A percentile compares a stretch with the other conserved stretches of the same genome.
phyloP scores from a whole-genome alignment of 768 basidiomycete species.

The Exidia glandulosa region DNA sequence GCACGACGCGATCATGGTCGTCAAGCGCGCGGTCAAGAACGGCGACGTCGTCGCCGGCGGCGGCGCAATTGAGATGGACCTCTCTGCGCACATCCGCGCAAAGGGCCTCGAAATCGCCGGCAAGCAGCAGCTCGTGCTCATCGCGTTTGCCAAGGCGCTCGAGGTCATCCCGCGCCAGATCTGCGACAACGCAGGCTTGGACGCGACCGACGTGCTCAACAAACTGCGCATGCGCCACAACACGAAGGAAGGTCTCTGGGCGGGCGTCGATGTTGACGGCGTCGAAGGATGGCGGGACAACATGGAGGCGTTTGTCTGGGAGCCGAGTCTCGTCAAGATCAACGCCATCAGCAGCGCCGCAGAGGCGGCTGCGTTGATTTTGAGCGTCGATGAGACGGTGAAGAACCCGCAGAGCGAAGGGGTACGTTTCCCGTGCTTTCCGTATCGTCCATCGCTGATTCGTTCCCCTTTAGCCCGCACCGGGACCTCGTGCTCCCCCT shows the following conservation, averaged over 20 bases:
- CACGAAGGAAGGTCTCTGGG: slow-evolving; percentile 69
- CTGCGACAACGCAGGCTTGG: slow-evolving; percentile 95
- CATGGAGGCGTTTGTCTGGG: slow-evolving; percentile 98
- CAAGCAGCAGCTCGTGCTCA: slow-evolving; percentile 87
- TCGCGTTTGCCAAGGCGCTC: slow-evolving; percentile 92
- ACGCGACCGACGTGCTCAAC: slow-evolving; percentile 95
- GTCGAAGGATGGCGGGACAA: slow-evolving; percentile 85
- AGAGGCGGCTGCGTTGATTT: slow-evolving; percentile 91
- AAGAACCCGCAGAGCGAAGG: slow-evolving; percentile 89
- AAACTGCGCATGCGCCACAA: slow-evolving; percentile 96
- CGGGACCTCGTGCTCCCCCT: slow-evolving; percentile 87
- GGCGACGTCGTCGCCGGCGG: slow-evolving; percentile 96
- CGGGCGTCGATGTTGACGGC: slow-evolving; percentile 90
- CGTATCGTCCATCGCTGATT: slow-evolving; percentile 9
- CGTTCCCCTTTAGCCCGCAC: slow-evolving; percentile 40
- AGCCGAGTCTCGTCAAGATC: slow-evolving; percentile 87
- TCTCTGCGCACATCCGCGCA: slow-evolving; percentile 88
- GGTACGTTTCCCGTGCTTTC: slow-evolving; percentile 34
- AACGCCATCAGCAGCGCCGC: slow-evolving; percentile 94
- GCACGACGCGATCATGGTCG: slow-evolving; percentile 99
- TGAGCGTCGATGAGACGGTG: slow-evolving; percentile 97
- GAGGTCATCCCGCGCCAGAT: slow-evolving; percentile 98
- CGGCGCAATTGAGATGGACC: slow-evolving; percentile 97
- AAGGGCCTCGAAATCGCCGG: slow-evolving; percentile 89
- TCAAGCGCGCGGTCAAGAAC: slow-evolving; percentile 91